These are phyloP conservation scores for Setaria viridis DNA, from an alignment of 202 grass and related monocot genomes.

Conservation along the genomic window DNA sequence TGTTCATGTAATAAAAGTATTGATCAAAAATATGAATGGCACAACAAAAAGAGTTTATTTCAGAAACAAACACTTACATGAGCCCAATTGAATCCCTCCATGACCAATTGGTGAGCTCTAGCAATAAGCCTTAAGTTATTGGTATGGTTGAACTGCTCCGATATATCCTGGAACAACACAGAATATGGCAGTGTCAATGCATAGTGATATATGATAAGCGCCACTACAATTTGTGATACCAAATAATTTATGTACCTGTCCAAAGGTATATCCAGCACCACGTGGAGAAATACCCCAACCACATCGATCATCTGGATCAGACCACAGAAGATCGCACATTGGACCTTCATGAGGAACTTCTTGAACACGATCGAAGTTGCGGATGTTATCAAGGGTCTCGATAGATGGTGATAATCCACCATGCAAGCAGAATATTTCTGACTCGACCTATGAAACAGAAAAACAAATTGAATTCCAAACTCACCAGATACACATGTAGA, in stretches of 20 bases:
- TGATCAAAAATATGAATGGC: constrained; percentile 26
- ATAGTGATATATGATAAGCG: background rate
- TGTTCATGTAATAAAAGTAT: constrained; percentile 55
- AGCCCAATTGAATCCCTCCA: constrained; percentile 99
- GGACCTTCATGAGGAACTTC: constrained; percentile 99
- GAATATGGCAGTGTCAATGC: constrained; percentile 34
- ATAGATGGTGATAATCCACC: constrained; percentile 96
- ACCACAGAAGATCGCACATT: constrained; percentile 99
- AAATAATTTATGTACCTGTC: constrained; percentile 64
- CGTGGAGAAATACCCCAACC: constrained; percentile 99
- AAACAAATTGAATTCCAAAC: constrained; percentile 24
- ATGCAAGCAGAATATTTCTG: constrained; percentile 99
- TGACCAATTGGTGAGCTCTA: constrained; percentile 97
- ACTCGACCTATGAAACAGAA: constrained; percentile 72
- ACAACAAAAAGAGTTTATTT: constrained; percentile 7
- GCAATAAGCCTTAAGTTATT: constrained; percentile 96
- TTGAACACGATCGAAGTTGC: constrained; percentile 94
- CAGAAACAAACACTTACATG: constrained; percentile 68
- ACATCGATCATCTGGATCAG: constrained; percentile 94
- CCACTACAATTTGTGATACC: background rate
- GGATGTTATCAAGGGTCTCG: constrained; percentile 96
- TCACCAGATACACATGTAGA: constrained; percentile 31
- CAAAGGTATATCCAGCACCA: constrained; percentile 97
- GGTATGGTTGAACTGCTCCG: constrained; percentile 97
- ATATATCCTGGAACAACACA: constrained; percentile 84